Conservation (phyloP, 352 stramenopile genomes). For the Aphanomyces invadans region DNA sequence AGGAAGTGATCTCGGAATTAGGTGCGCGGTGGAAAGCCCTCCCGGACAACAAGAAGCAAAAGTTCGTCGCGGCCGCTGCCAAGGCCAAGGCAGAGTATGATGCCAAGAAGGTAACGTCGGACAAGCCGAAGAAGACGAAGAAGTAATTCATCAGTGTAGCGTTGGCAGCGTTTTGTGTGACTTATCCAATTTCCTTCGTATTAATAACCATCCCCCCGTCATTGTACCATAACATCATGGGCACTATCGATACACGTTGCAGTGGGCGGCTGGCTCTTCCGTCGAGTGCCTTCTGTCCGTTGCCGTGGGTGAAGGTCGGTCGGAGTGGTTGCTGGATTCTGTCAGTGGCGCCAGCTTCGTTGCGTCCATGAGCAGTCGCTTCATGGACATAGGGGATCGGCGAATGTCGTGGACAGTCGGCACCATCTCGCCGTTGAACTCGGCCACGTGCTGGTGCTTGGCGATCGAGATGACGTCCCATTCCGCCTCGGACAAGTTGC, state of each 20-base stretch:
- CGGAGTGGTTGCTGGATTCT: neutral
- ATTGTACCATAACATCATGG: too few species aligned
- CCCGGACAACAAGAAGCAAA: conserved; percentile 3
- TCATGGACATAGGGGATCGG: neutral
- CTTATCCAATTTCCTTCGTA: neutral
- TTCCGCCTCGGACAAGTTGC: conserved; percentile 10
- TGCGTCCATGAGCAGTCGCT: neutral
- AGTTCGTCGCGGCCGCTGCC: conserved; percentile 17
- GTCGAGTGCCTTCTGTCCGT: neutral
- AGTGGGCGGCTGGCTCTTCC: too few species aligned
- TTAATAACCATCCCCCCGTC: neutral
- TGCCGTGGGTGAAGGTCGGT: neutral
- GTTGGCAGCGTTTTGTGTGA: neutral
- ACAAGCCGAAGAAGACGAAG: conserved; percentile 19
- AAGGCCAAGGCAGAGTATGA: conserved; percentile 20
- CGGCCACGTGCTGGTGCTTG: neutral
- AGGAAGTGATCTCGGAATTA: conserved; percentile 19
- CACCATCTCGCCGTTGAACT: neutral
- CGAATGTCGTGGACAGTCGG: neutral
- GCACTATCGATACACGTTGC: too few species aligned
- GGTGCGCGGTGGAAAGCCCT: conserved; percentile 19
- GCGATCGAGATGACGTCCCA: conserved; percentile 12
- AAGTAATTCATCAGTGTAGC: conserved; percentile 9
- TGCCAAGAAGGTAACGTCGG: conserved; percentile 10
- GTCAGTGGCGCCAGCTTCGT: neutral